These are phyloP conservation scores for Cryomyces minteri DNA, from an alignment of 495 filamentous ascomycete species.

Conservation along the genomic window DNA sequence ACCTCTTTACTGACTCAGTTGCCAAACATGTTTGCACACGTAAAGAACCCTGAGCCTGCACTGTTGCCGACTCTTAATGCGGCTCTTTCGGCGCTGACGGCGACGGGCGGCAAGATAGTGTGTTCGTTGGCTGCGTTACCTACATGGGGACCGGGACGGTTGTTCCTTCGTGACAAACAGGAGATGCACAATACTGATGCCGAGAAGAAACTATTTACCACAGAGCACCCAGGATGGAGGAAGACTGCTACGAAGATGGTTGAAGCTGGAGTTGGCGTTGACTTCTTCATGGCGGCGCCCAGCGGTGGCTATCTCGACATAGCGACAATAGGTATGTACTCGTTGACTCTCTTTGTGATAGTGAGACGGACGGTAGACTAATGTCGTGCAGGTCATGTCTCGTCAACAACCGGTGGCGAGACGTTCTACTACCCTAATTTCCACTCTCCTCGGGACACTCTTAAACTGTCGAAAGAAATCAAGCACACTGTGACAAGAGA, in stretches of 20 bases:
- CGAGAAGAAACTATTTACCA: constrained; percentile 81
- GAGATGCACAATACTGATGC: constrained; percentile 74
- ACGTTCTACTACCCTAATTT: constrained; percentile 95
- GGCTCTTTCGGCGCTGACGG: constrained; percentile 58
- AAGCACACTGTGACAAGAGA: constrained; percentile 77
- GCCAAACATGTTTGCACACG: constrained; percentile 64
- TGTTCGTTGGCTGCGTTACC: constrained; percentile 71
- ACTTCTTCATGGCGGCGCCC: constrained; percentile 86
- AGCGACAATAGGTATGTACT: constrained; percentile 66
- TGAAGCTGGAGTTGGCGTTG: constrained; percentile 68
- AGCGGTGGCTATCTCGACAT: constrained; percentile 84
- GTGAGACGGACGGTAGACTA: background rate
- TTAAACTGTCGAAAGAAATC: constrained; percentile 73
- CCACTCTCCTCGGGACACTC: constrained; percentile 63
- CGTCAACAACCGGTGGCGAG: constrained; percentile 74
- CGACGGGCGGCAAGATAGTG: constrained; percentile 83
- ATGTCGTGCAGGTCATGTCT: constrained; percentile 36
- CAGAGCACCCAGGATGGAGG: constrained; percentile 69
- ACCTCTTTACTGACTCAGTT: constrained; percentile 63
- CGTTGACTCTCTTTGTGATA: constrained; percentile 17
- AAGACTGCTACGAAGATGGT: constrained; percentile 78
- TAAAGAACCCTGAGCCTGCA: constrained; percentile 79
- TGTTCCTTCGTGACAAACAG: constrained; percentile 72
- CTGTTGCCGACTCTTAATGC: constrained; percentile 70
- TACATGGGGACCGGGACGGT: constrained; percentile 71